Base-by-base conservation (phyloP, 495 filamentous ascomycete species). In the Lindgomyces ingoldianus region DNA sequence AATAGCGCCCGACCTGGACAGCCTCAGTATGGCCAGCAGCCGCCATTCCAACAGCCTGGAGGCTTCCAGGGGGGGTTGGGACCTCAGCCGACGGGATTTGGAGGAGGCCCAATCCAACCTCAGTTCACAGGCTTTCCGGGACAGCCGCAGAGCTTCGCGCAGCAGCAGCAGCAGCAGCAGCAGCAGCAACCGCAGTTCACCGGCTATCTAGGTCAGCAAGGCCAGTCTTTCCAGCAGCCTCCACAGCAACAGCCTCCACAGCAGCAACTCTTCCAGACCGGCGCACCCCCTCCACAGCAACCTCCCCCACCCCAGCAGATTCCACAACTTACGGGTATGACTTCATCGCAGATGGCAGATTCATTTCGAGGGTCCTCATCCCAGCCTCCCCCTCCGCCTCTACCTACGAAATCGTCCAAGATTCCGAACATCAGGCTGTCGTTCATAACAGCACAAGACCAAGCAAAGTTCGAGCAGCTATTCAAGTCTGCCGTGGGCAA, bases 381-480 rank as follows among this genome's bases (percentile, higher is more conserved):
- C 24, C 57, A 63, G 42, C 24, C 76, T 50, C 65, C 77, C 8
- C 68, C 79, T 48, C 75, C 87, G 42, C 81, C 85, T 33, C 77
- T 83, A 1, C 79, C 88, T 1, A 80, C 81, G 29, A 62, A 69
- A 74, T 78, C 22, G 74, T 80, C 78, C 26, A 93, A 87, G 77
- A 96, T 99, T 51, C 95, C 95, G n/a, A 98, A 89, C 72, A 94
- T 97, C 57, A 81, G 95, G 48, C 79, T 99, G 46, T 96, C 91
- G 4, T 99, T 98, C 70, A 93, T 99, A 58, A 97, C 95, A 0
- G 91, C 90, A 22, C 86, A 89, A 66, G 95, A 99, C 71, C 95
- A 99, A 74, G 88, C 93, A 60, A 96, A 94, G 76, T 99, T 99
- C 70, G 95, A 99, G 81, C 92, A 96, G 63, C 80, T 99, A 9